These are phyloP conservation scores for Paecilomyces niveus DNA, from an alignment of 2,329 filamentous ascomycete genomes.

Conservation along the genomic window DNA sequence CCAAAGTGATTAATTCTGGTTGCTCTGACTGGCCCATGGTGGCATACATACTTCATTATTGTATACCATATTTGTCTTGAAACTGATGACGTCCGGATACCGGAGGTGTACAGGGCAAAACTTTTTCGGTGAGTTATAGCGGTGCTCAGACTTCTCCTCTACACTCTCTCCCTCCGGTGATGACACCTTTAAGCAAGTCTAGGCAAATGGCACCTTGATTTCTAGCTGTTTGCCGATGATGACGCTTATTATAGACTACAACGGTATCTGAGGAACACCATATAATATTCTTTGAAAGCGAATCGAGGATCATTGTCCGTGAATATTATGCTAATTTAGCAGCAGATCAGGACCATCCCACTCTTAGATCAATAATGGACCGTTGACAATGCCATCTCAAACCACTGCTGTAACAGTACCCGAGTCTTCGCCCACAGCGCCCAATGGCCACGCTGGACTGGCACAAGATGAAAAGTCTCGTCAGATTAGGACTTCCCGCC, in stretches of 20 bases:
- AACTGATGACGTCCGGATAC: background rate
- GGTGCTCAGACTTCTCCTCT: constrained; percentile 8
- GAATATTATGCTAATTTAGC: background rate
- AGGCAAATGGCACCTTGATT: constrained; percentile 45
- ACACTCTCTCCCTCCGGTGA: constrained; percentile 31
- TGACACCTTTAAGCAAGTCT: constrained; percentile 38
- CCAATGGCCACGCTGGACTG: constrained; percentile 9
- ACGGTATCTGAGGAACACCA: constrained; percentile 80
- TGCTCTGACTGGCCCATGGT: background rate
- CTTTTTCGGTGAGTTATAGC: constrained; percentile 12
- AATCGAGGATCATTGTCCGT: background rate
- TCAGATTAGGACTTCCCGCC: constrained; percentile 18
- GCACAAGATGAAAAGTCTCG: constrained; percentile 10
- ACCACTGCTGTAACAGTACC: constrained; percentile 11
- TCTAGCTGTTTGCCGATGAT: constrained; percentile 45
- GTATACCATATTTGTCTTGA: background rate
- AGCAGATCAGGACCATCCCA: background rate
- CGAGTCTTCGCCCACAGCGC: constrained; percentile 6
- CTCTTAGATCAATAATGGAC: constrained; percentile 16
- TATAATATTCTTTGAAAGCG: constrained; percentile 7
- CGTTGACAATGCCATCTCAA: constrained; percentile 21
- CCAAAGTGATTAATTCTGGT: background rate
- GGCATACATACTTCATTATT: background rate
- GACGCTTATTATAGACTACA: constrained; percentile 76
- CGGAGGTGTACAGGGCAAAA: background rate